Evolutionary conservation across 1,284 basidiomycete genomes (phyloP).

Genomic region (Fomitiporia mediterranea): DNA sequence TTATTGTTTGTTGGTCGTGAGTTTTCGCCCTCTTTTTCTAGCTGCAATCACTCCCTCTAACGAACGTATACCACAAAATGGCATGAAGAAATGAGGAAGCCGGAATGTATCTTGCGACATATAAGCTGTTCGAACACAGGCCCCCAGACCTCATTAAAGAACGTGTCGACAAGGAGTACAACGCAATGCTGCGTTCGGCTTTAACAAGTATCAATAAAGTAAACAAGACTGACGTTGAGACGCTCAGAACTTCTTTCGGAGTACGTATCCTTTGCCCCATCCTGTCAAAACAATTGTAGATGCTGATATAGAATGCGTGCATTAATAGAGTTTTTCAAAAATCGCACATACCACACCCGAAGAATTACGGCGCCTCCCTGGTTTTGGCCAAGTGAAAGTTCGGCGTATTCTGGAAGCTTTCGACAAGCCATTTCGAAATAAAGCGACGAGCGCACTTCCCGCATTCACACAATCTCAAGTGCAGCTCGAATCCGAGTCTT

Average conservation of each 20-base stretch:
- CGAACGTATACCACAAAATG: too few relatives aligned
- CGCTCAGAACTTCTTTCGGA: slow-evolving; percentile 87
- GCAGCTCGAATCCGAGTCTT: too few relatives aligned
- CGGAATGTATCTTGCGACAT: slow-evolving; percentile 85
- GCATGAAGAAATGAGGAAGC: slow-evolving; percentile 79
- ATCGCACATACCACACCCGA: slow-evolving; percentile 72
- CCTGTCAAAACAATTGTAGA: neutral
- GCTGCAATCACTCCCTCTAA: neutral
- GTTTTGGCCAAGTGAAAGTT: slow-evolving; percentile 94
- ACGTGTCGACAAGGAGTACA: slow-evolving; percentile 84
- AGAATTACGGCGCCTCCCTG: slow-evolving; percentile 79
- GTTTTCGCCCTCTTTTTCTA: slow-evolving; percentile 29
- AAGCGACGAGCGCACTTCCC: slow-evolving; percentile 47
- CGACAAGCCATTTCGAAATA: slow-evolving; percentile 70
- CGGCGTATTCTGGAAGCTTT: slow-evolving; percentile 76
- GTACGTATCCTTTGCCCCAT: slow-evolving; percentile 45
- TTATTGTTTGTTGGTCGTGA: slow-evolving; percentile 91
- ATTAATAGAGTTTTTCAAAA: slow-evolving; percentile 72
- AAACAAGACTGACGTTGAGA: slow-evolving; percentile 97
- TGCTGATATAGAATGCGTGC: slow-evolving; percentile 4
- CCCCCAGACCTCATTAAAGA: slow-evolving; percentile 94
- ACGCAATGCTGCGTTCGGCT: slow-evolving; percentile 76
- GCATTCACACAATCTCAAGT: slow-evolving; percentile 23
- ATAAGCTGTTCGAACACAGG: slow-evolving; percentile 93
- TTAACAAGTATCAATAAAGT: slow-evolving; percentile 90